Base-by-base conservation (phyloP, 1,284 basidiomycete genomes). In the Marasmius oreades region DNA sequence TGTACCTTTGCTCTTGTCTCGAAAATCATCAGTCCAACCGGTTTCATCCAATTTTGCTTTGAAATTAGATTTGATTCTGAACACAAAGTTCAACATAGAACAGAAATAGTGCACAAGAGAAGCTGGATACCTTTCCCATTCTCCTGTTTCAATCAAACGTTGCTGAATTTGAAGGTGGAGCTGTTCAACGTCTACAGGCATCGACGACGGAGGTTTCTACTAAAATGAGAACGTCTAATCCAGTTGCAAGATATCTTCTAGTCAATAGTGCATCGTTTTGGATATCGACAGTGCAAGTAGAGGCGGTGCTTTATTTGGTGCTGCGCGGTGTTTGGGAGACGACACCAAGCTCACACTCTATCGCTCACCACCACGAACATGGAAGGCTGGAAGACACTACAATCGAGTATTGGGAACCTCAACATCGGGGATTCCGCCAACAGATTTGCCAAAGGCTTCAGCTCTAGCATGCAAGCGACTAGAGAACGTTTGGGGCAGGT, bases 401-500 rank as follows among this genome's bases (percentile, higher is more conserved):
- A 81, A 60, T 75, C 82, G 6, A 81, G 82, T 61, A 47, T 91
- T 26, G 73, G 79, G 22, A 74, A 69, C 62, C 71, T 91, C 65
- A 88, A 90, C 73, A 64, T 91, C 59, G 78, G 85, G 51, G 83
- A 88, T 68, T 85, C 83, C 2, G 85, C 86, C 48, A 82, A 76
- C 67, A 89, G 85, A 76, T 63, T 95, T 61, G 80, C 85, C 62
- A 94, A 93, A 77, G 88, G 88, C 62, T 86, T 97, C 73, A 87
- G 82, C 67, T 92, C 90, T 53, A 88, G 89, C 62, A 84, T 94
- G 11, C 94, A 96, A 73, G 90, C 90, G 2, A 93, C 93, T n/a
- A 86, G 81, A 64, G 96, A 99, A 74, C 82, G 90, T 52, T 80
- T 98, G 3, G 96, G 96, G 24, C 88, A 93, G 65, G 84, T 97